phyloP scores from a whole-genome alignment of 371 early-diverging fungal species.

The Dichotomocladium elegans region DNA sequence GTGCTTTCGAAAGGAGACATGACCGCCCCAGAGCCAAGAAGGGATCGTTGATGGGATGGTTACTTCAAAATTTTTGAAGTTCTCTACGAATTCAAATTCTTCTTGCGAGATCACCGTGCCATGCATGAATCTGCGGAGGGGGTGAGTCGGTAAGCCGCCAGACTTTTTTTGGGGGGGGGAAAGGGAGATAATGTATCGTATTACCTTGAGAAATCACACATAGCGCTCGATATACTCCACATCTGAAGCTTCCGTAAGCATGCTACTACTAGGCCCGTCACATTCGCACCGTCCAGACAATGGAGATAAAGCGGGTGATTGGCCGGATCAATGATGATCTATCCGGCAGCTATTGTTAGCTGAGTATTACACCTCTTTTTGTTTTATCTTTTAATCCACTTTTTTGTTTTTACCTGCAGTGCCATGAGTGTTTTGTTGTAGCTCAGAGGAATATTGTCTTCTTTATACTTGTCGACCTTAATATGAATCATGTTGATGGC shows the following conservation, averaged over 20 bases:
- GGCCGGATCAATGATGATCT: conserved; percentile 74
- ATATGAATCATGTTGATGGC: conserved; percentile 70
- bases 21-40: conserved; percentile 80
- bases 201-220: conserved; percentile 71
- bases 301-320: conserved; percentile 85
- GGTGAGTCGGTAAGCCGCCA: no score
- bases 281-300: conserved; percentile 88
- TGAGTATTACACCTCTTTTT: neutral
- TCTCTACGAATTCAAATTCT: conserved; percentile 87
- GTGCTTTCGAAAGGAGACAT: conserved; percentile 55
- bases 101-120: conserved; percentile 81
- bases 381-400: neutral
- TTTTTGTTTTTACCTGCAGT: conserved; percentile 56
- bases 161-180: no score
- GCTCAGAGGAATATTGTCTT: conserved; percentile 82
- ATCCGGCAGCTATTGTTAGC: neutral
- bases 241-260: conserved; percentile 88
- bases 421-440: conserved; percentile 74
- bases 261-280: conserved; percentile 81
- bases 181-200: no score
- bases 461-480: conserved; percentile 79
- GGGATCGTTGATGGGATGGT: conserved; percentile 67
- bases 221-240: conserved; percentile 74
- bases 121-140: conserved; percentile 52
- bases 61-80: conserved; percentile 70